Evolutionary conservation across 108 stramenopile species (phyloP).

Genomic region (Skeletonema potamos): DNA sequence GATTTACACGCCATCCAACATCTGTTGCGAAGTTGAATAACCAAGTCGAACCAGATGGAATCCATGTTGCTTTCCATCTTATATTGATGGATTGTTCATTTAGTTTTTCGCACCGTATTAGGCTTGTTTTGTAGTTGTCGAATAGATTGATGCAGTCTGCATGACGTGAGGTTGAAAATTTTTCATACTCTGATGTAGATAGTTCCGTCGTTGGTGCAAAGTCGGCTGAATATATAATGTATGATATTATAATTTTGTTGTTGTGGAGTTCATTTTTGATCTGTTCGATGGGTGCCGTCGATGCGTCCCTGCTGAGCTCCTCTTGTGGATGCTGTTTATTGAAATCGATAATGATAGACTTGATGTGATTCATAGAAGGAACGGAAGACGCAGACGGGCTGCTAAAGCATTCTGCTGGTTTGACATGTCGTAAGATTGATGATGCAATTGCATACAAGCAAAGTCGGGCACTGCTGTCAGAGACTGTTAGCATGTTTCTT

Average conservation of each 20-base stretch:
- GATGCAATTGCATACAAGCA: no score
- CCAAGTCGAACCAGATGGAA: conserved; percentile 20
- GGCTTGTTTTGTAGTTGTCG: conserved; percentile 10
- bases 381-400: background rate
- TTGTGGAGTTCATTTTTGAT: background rate
- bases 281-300: background rate
- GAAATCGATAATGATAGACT: background rate
- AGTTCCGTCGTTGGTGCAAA: background rate
- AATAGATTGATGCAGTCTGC: conserved; percentile 22
- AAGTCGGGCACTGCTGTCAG: no score
- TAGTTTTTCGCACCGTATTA: conserved; percentile 15
- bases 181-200: background rate
- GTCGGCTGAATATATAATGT: background rate
- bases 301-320: background rate
- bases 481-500: background rate
- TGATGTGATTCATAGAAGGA: background rate
- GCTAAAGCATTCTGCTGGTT: background rate
- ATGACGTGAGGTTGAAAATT: conserved; percentile 3
- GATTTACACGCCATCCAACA: background rate
- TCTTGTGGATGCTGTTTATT: background rate
- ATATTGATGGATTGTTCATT: conserved; percentile 22
- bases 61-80: conserved; percentile 22
- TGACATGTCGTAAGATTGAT: background rate
- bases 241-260: background rate
- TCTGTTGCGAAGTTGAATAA: conserved; percentile 1